Percentiles rank a stretch among this genome's conserved stretches.
Conservation (phyloP, 176 grass and related monocot genomes). For the Echinochloa phyllopogon region DNA sequence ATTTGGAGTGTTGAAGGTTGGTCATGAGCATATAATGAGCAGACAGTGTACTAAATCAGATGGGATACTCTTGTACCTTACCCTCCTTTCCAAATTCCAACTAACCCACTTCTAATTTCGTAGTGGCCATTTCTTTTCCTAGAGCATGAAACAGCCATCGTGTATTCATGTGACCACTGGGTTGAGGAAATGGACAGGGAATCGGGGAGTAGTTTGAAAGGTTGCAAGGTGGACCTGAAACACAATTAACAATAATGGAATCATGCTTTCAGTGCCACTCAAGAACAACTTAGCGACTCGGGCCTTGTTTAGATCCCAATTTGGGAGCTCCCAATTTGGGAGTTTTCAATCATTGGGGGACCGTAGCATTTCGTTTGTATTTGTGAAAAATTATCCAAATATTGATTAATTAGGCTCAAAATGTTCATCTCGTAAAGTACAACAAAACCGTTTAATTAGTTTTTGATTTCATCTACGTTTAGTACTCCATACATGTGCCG, state of each 20-base stretch:
- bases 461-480: too few species aligned
- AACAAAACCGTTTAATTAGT: too few species aligned
- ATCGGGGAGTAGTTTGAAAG: neutral
- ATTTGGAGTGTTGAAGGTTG: neutral
- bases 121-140: neutral
- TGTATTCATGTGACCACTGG: neutral
- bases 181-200: neutral
- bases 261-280: neutral
- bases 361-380: too few species aligned
- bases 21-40: neutral
- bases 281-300: neutral
- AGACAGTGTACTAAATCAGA: neutral
- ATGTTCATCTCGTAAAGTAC: too few species aligned
- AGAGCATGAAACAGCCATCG: neutral
- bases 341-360: too few species aligned
- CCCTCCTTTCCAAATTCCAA: neutral
- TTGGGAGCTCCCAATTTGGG: too few species aligned
- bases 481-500: too few species aligned
- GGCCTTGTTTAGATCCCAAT: too few species aligned
- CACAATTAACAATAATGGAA: neutral
- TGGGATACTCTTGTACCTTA: neutral
- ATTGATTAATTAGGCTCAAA: too few species aligned
- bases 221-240: neutral
- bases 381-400: too few species aligned
- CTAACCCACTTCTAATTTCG: neutral